Evolutionary conservation across 768 basidiomycete genomes (phyloP).

Genomic region (Suillus sp.): DNA sequence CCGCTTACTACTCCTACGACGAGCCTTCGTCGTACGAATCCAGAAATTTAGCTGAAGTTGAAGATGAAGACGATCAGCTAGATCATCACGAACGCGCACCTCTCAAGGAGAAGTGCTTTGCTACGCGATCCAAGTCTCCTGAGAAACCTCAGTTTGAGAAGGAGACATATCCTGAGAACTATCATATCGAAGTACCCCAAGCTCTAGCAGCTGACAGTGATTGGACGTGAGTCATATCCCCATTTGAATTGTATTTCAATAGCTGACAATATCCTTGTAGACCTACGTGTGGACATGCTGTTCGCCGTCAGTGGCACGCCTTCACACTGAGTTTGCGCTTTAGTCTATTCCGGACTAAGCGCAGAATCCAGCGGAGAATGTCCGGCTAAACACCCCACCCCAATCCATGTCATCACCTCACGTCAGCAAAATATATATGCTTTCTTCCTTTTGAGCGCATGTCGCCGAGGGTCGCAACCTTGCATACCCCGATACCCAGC

Average conservation of each 20-base stretch:
- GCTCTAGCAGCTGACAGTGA: slow-evolving; percentile 27
- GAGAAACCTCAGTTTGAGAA: slow-evolving; percentile 28
- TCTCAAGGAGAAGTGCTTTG: slow-evolving; percentile 31
- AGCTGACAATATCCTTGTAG: slow-evolving; percentile 32
- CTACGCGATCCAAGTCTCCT: slow-evolving; percentile 23
- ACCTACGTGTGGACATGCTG: slow-evolving; percentile 56
- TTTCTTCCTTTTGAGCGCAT: slow-evolving; percentile 25
- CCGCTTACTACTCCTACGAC: slow-evolving; percentile 29
- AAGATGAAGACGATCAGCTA: slow-evolving; percentile 24
- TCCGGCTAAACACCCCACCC: slow-evolving; percentile 23
- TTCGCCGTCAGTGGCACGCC: slow-evolving; percentile 65
- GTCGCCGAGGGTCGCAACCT: slow-evolving; percentile 27
- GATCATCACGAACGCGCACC: slow-evolving; percentile 23
- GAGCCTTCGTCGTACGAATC: slow-evolving; percentile 36
- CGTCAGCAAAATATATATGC: slow-evolving; percentile 29
- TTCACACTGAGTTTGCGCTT: slow-evolving; percentile 57
- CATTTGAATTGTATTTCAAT: not conserved
- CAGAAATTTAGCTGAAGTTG: slow-evolving; percentile 27
- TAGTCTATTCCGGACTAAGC: slow-evolving; percentile 55
- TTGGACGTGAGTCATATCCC: slow-evolving; percentile 32
- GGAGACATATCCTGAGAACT: not conserved
- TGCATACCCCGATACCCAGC: slow-evolving; percentile 19
- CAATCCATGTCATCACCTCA: slow-evolving; percentile 15
- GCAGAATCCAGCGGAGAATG: slow-evolving; percentile 34
- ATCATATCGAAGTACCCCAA: slow-evolving; percentile 8